Conservation (phyloP, 768 basidiomycete species). For the Cyclocybe cylindracea region DNA sequence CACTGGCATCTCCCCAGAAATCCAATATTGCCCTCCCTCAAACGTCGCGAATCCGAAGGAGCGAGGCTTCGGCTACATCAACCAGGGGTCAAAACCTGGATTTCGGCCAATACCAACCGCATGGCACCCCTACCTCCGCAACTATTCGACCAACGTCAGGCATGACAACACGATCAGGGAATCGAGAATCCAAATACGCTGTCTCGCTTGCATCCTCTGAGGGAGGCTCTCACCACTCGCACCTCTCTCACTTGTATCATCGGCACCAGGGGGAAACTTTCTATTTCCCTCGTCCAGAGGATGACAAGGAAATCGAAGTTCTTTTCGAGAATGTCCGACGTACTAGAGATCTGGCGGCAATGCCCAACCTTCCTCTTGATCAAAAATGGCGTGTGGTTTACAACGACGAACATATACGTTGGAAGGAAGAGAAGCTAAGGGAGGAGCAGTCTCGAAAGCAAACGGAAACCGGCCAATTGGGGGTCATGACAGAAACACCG, state of each 20-base stretch:
- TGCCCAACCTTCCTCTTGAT: conserved; percentile 64
- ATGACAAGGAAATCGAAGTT: conserved; percentile 74
- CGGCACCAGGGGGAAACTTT: conserved; percentile 60
- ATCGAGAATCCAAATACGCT: conserved; percentile 64
- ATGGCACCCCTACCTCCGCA: conserved; percentile 31
- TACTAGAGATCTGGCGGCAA: conserved; percentile 63
- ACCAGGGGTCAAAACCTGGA: conserved; percentile 56
- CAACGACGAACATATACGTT: conserved; percentile 78
- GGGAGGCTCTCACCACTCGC: conserved; percentile 39
- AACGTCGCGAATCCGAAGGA: conserved; percentile 46
- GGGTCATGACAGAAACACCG: conserved; percentile 69
- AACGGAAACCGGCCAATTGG: conserved; percentile 55
- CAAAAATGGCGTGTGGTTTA: conserved; percentile 94
- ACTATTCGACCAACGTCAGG: conserved; percentile 52
- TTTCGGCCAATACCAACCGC: conserved; percentile 43
- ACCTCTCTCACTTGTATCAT: conserved; percentile 56
- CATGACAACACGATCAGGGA: conserved; percentile 55
- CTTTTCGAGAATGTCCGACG: conserved; percentile 79
- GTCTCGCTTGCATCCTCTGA: conserved; percentile 55
- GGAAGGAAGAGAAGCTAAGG: conserved; percentile 70
- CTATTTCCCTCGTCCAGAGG: conserved; percentile 73
- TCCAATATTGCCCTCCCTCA: conserved; percentile 29
- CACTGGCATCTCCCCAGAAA: conserved; percentile 33
- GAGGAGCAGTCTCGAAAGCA: conserved; percentile 64
- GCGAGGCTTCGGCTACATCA: conserved; percentile 57